phyloP scores from a whole-genome alignment of 2,329 filamentous ascomycete species.

The Hortaea werneckii region DNA sequence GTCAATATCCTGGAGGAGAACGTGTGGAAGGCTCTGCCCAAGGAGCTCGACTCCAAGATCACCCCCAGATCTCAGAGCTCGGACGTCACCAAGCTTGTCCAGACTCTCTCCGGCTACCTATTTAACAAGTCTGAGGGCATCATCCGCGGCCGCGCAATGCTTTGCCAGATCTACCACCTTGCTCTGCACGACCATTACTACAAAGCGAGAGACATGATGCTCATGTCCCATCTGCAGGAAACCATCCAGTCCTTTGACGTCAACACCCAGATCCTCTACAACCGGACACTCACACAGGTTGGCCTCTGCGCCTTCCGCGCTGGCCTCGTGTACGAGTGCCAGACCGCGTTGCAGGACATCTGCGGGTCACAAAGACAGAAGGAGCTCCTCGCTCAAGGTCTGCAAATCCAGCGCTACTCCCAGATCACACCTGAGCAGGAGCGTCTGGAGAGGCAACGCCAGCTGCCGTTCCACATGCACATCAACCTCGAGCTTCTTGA shows the following conservation, averaged over 20 bases:
- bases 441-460: constrained; percentile 89
- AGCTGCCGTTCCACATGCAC: constrained; percentile 99
- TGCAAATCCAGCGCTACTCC: constrained; percentile 94
- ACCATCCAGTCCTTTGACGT: constrained; percentile 95
- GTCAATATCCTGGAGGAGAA: constrained; percentile 90
- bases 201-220: constrained; percentile 95
- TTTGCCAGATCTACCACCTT: constrained; percentile 97
- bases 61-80: constrained; percentile 60
- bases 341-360: constrained; percentile 95
- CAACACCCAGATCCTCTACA: constrained; percentile 95
- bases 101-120: constrained; percentile 85
- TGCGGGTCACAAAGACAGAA: constrained; percentile 96
- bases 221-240: constrained; percentile 98
- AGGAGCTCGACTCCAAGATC: constrained; percentile 62
- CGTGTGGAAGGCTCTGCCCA: constrained; percentile 73
- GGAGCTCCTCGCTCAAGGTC: constrained; percentile 92
- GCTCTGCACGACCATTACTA: constrained; percentile 97
- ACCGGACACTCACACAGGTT: constrained; percentile 93
- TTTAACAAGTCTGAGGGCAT: constrained; percentile 93
- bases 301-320: constrained; percentile 97
- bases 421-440: constrained; percentile 97
- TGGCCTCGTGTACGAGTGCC: constrained; percentile 91
- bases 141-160: constrained; percentile 89
- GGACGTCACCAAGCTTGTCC: constrained; percentile 67
- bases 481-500: constrained; percentile 98